These are phyloP conservation scores for Capsella bursapastoris DNA, from an alignment of 345 rosid species.

Conservation along the genomic window DNA sequence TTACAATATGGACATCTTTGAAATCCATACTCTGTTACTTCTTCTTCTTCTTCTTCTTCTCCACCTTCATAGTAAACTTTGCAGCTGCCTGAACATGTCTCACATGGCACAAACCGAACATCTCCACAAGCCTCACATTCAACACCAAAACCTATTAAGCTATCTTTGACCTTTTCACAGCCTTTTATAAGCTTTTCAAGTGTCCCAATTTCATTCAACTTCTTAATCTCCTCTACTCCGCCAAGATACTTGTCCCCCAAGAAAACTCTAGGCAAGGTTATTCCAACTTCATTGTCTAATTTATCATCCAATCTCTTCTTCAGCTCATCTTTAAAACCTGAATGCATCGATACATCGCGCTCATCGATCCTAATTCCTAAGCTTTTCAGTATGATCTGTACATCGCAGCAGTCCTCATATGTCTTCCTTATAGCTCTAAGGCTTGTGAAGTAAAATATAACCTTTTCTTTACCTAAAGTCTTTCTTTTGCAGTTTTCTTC, in stretches of 20 bases:
- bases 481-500: neutral
- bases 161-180: constrained; percentile 59
- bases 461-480: constrained; percentile 46
- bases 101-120: constrained; percentile 85
- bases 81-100: constrained; percentile 89
- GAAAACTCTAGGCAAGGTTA: constrained; percentile 68
- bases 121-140: constrained; percentile 90
- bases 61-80: constrained; percentile 65
- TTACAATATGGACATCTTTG: constrained; percentile 84
- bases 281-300: constrained; percentile 44
- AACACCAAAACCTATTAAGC: constrained; percentile 32
- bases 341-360: constrained; percentile 90
- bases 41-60: constrained; percentile 43
- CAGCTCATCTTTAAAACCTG: constrained; percentile 77
- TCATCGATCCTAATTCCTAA: constrained; percentile 66
- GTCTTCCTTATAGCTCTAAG: constrained; percentile 86
- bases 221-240: constrained; percentile 75
- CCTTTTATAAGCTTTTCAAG: constrained; percentile 61
- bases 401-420: constrained; percentile 74
- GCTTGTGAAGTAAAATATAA: constrained; percentile 72
- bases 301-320: constrained; percentile 57
- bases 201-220: constrained; percentile 73
- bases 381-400: constrained; percentile 61
- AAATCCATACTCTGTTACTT: constrained; percentile 58
- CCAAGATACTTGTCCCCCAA: constrained; percentile 73